Evolutionary conservation across 257 asterid genomes (phyloP), one percentile per base, ranked within the genome.

Genomic region (Eustoma russellianum): DNA sequence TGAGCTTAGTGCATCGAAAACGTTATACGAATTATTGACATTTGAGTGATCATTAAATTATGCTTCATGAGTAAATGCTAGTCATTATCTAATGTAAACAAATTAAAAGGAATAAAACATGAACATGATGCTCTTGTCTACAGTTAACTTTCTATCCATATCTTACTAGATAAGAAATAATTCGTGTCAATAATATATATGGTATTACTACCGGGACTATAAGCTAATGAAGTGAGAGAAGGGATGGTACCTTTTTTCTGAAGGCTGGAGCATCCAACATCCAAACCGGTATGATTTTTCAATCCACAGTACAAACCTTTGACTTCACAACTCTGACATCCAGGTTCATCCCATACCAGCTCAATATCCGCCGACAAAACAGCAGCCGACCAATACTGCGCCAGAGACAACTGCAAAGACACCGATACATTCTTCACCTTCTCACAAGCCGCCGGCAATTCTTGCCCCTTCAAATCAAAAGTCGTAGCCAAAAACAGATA

Each of bases 261-360:
- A 18, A 34, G 60, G 40, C 6, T 9, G n/a, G 17, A 55, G 60
- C 60, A 55, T 11, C 19, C 40, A 18, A 55, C n/a, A 17, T 55
- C 60, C 49, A 18, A 13, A 9, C 60, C 59, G 1, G 59, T 17
- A 17, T 41, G 7, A 17, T 34, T 41, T 17, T 12, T 55, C 18
- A 55, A 17, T 0, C 60, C 60, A 55, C 60, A 55, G 1, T 17
- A 55, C 38, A 17, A 35, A n/a, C 5, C 12, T 41, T 18, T 47
- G 17, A 55, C 2, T 41, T 55, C 60, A 17, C 60, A 55, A 12
- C 5, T 19, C 11, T 12, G 38, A 17, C 60, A 55, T 7, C 5
- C 3, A 9, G 60, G 50, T 41, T 55, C 19, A 17, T 19, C 0
- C 60, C 60, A 55, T 13, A 41, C 35, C 35, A 55, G 35, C 33